Conservation (phyloP, 2,329 filamentous ascomycete genomes). For the Fonsecaea nubica region DNA sequence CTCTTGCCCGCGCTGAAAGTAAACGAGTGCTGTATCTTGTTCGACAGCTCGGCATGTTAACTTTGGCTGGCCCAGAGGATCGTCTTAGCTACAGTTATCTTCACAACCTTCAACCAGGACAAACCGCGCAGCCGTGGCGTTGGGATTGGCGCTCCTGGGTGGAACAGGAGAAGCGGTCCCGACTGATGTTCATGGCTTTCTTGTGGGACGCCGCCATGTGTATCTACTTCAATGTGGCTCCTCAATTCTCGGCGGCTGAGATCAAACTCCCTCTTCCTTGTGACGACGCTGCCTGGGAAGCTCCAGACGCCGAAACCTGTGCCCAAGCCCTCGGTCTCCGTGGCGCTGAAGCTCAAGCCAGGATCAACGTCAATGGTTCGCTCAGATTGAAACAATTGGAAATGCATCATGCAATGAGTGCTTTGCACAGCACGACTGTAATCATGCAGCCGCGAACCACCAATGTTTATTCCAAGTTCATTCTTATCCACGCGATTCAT, state of each 20-base stretch:
- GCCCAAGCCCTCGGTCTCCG: slow-evolving; percentile 69
- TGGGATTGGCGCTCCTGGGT: slow-evolving; percentile 74
- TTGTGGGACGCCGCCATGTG: slow-evolving; percentile 69
- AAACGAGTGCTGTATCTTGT: slow-evolving; percentile 51
- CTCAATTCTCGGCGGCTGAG: slow-evolving; percentile 69
- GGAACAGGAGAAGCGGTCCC: slow-evolving; percentile 72
- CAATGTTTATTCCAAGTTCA: slow-evolving; percentile 76
- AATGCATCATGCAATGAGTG: slow-evolving; percentile 66
- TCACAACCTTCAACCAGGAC: slow-evolving; percentile 62
- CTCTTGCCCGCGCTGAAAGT: slow-evolving; percentile 63
- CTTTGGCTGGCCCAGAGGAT: slow-evolving; percentile 57
- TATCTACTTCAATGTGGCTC: slow-evolving; percentile 73
- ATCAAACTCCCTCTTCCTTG: slow-evolving; percentile 71
- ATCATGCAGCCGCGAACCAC: slow-evolving; percentile 70
- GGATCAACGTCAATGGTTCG: slow-evolving; percentile 66
- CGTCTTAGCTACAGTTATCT: slow-evolving; percentile 63
- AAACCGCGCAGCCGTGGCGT: slow-evolving; percentile 56
- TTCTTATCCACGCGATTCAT: slow-evolving; percentile 73
- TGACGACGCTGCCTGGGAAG: slow-evolving; percentile 78
- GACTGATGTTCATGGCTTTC: slow-evolving; percentile 70
- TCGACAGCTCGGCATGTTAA: slow-evolving; percentile 63
- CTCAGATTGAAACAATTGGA: slow-evolving; percentile 69
- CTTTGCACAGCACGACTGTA: slow-evolving; percentile 65
- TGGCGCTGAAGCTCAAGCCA: slow-evolving; percentile 62
- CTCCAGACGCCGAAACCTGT: slow-evolving; percentile 64